These are phyloP conservation scores for Podila verticillata DNA, from an alignment of 192 early-diverging fungal species.

Conservation along the genomic window DNA sequence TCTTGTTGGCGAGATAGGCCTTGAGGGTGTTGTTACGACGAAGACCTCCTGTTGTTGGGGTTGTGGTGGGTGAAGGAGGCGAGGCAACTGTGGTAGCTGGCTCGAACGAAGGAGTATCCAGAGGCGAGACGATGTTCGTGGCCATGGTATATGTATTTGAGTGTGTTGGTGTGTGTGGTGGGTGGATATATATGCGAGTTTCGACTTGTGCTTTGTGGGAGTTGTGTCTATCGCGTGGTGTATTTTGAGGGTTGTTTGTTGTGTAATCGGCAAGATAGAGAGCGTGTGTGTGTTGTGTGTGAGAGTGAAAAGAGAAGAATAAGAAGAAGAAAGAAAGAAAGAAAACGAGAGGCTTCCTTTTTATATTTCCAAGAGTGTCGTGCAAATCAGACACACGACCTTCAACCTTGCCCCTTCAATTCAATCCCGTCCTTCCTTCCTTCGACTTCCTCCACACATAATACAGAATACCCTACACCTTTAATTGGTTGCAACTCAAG, in stretches of 20 bases:
- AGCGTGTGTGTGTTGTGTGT: background rate
- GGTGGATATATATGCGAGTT: background rate
- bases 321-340: background rate
- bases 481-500: no score
- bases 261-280: background rate
- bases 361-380: background rate
- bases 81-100: conserved; percentile 14
- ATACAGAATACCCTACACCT: no score
- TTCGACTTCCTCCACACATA: no score
- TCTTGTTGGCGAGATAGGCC: conserved; percentile 52
- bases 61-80: background rate
- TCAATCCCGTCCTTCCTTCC: no score
- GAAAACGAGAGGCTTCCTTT: background rate
- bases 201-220: background rate
- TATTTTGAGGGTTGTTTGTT: background rate
- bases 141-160: conserved; percentile 9
- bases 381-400: background rate
- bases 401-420: no score
- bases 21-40: conserved; percentile 46
- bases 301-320: conserved; percentile 5
- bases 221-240: background rate
- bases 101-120: conserved; percentile 18
- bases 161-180: background rate
- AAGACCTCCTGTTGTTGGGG: conserved; percentile 20
- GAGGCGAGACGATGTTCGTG: conserved; percentile 22